These are phyloP conservation scores for Pythium aquatile DNA, from an alignment of 352 stramenopile species.

Conservation along the genomic window DNA sequence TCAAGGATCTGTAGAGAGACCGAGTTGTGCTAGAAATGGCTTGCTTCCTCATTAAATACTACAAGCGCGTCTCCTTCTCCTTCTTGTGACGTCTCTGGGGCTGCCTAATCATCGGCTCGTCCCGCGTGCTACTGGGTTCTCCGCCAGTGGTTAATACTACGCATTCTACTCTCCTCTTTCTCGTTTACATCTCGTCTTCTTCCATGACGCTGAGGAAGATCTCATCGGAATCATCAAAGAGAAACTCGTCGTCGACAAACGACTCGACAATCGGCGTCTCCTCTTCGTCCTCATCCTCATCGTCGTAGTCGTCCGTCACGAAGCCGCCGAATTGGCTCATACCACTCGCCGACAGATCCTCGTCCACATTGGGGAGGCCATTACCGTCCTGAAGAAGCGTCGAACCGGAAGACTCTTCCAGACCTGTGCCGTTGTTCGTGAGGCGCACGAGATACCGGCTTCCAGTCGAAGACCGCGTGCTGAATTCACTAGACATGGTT, in stretches of 20 bases:
- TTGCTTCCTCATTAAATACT: constrained; percentile 13
- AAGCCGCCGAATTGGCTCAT: constrained; percentile 12
- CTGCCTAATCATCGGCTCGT: background rate
- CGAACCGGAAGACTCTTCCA: background rate
- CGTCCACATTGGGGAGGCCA: constrained; percentile 17
- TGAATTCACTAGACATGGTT: constrained; percentile 42
- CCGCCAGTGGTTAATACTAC: constrained; percentile 1
- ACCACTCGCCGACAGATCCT: constrained; percentile 19
- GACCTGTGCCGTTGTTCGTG: constrained; percentile 4
- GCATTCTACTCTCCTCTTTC: background rate
- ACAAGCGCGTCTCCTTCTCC: background rate
- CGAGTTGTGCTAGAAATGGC: background rate
- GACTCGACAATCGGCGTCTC: constrained; percentile 28
- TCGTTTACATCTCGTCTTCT: constrained; percentile 5
- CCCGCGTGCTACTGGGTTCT: background rate
- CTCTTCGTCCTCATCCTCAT: constrained; percentile 23
- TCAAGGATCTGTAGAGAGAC: constrained; percentile 3
- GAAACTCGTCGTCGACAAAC: constrained; percentile 26
- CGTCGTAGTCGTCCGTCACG: constrained; percentile 16
- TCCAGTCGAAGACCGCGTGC: constrained; percentile 17
- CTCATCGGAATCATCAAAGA: constrained; percentile 27
- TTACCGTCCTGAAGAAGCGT: constrained; percentile 8
- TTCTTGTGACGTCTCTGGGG: background rate
- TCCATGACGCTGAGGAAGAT: constrained; percentile 22
- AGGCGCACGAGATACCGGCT: constrained; percentile 22